phyloP scores from a whole-genome alignment of 2,329 filamentous ascomycete species.

The Phyllosticta paracitricarpa region DNA sequence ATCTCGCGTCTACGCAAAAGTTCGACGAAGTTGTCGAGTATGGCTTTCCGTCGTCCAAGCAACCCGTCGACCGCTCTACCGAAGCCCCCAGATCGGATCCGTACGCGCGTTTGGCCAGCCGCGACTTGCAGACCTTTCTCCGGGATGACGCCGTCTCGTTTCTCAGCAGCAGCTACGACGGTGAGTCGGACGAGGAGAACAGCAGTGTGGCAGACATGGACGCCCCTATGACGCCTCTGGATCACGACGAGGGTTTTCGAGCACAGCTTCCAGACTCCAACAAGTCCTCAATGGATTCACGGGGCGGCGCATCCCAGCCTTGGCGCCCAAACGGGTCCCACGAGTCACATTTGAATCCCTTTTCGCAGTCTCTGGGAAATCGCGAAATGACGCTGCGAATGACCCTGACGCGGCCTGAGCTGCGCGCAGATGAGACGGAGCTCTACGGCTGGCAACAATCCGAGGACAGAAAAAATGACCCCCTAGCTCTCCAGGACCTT shows the following conservation, averaged over 20 bases:
- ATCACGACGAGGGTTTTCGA: slow-evolving; percentile 24
- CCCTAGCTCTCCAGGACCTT: slow-evolving; percentile 46
- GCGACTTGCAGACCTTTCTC: slow-evolving; percentile 48
- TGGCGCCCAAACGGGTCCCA: slow-evolving; percentile 6
- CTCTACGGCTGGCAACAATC: slow-evolving; percentile 58
- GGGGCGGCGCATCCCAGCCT: slow-evolving; percentile 17
- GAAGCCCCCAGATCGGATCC: background rate
- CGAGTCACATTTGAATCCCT: background rate
- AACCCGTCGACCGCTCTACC: background rate
- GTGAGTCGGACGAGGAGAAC: slow-evolving; percentile 19
- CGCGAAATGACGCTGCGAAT: slow-evolving; percentile 94
- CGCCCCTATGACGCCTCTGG: slow-evolving; percentile 28
- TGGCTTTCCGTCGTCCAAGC: slow-evolving; percentile 60
- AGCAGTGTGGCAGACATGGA: slow-evolving; percentile 17
- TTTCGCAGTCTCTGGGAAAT: slow-evolving; percentile 39
- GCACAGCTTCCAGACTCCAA: slow-evolving; percentile 21
- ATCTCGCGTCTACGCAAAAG: slow-evolving; percentile 80
- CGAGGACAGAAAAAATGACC: slow-evolving; percentile 33
- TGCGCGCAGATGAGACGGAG: slow-evolving; percentile 64
- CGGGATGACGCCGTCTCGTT: slow-evolving; percentile 45
- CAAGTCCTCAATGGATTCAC: slow-evolving; percentile 24
- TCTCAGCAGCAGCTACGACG: slow-evolving; percentile 21
- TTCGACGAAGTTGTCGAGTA: slow-evolving; percentile 94
- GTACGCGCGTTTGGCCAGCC: slow-evolving; percentile 34
- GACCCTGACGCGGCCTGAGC: slow-evolving; percentile 84